Percentiles rank a stretch among this genome's conserved stretches.
Conservation (phyloP, 1,284 basidiomycete species). For the Golubevia pallescens region DNA sequence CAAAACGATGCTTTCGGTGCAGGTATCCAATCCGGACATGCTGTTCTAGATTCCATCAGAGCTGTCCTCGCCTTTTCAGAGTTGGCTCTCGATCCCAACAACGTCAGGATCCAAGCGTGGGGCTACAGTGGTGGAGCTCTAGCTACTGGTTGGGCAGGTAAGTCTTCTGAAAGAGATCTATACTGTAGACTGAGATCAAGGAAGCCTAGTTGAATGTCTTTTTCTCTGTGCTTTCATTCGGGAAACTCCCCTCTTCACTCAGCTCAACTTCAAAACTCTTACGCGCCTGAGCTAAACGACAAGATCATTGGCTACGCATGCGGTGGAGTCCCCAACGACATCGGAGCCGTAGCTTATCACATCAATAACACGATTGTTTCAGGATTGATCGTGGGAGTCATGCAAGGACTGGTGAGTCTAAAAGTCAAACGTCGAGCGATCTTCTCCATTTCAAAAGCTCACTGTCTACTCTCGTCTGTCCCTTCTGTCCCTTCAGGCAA, state of each 20-base stretch:
- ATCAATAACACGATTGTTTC: slow-evolving; percentile 28
- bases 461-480: too few species aligned
- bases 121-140: slow-evolving; percentile 58
- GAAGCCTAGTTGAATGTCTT: too few species aligned
- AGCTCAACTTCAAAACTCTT: slow-evolving; percentile 1
- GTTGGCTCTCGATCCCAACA: slow-evolving; percentile 19
- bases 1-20: slow-evolving; percentile 47
- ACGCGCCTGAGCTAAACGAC: slow-evolving; percentile 19
- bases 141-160: slow-evolving; percentile 48
- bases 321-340: slow-evolving; percentile 45
- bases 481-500: slow-evolving; percentile 3
- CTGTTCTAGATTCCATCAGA: slow-evolving; percentile 40
- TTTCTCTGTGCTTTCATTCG: too few species aligned
- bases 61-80: slow-evolving; percentile 32
- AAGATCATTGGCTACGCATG: slow-evolving; percentile 37
- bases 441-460: background rate
- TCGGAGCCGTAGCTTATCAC: slow-evolving; percentile 23
- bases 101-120: slow-evolving; percentile 31
- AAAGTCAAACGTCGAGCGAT: background rate
- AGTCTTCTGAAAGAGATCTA: slow-evolving; percentile 1
- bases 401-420: slow-evolving; percentile 26
- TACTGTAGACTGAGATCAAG: too few species aligned
- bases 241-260: background rate
- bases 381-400: slow-evolving; percentile 35
- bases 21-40: slow-evolving; percentile 35